phyloP scores from a whole-genome alignment of 371 early-diverging fungal species.

The Encephalitozoon romaleae region DNA sequence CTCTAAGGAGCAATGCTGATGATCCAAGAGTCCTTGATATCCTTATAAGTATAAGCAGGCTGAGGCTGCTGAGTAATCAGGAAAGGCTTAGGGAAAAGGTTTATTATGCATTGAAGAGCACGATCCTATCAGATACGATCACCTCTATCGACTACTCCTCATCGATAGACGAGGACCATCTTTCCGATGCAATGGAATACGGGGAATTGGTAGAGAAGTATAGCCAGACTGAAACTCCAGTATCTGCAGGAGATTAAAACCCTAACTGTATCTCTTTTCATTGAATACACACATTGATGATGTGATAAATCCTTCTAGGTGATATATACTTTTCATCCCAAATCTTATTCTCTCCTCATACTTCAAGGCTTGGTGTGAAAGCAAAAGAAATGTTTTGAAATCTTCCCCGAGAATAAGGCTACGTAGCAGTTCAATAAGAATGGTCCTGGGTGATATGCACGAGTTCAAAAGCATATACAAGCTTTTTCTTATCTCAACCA shows the following conservation, averaged over 20 bases:
- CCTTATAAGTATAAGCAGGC: constrained; percentile 31
- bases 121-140: constrained; percentile 11
- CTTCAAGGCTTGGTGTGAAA: constrained; percentile 62
- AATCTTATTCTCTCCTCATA: constrained; percentile 65
- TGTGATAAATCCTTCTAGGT: constrained; percentile 89
- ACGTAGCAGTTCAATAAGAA: constrained; percentile 65
- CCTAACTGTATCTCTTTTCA: neutral
- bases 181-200: neutral
- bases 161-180: neutral
- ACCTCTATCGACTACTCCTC: neutral
- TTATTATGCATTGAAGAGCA: constrained; percentile 25
- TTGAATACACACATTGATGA: constrained; percentile 36
- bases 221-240: neutral
- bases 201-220: neutral
- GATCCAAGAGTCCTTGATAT: constrained; percentile 29
- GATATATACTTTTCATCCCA: constrained; percentile 84
- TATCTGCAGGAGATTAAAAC: neutral
- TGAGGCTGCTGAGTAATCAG: constrained; percentile 43
- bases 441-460: constrained; percentile 72
- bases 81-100: constrained; percentile 47
- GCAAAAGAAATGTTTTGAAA: constrained; percentile 56
- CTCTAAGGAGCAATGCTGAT: neutral
- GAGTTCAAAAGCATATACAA: constrained; percentile 76
- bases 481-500: constrained; percentile 67
- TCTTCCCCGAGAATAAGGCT: constrained; percentile 2